Evolutionary conservation across 768 basidiomycete species (phyloP), one percentile per base, ranked within the genome.

Genomic region (Auricularia sp.): DNA sequence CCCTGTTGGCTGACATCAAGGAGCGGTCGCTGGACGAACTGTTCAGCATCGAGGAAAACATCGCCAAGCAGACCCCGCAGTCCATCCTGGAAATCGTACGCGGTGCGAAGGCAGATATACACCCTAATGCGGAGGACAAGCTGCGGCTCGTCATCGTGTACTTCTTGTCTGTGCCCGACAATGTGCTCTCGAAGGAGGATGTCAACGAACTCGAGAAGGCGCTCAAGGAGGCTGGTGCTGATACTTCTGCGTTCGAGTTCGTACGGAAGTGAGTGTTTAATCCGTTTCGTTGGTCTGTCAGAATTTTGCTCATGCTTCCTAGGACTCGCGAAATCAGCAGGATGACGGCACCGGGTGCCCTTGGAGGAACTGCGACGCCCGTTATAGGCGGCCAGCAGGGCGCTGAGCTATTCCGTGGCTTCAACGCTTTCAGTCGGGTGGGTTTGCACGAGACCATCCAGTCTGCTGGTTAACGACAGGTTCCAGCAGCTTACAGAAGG

Each of bases 1-100:
- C 95, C 18, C 77, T 99, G 10, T 79, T 99, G 35, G 94, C 96
- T 73, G 88, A 97, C 44, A 97, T 99, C 78, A 98, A 98, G 78
- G 87, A 87, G 65, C 85, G 97, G 42, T 93, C 92, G 3, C 81
- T 99, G 37, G 97, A 99, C 74, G 96, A 96, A 71, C 81, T 99
- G n/a, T 98, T 97, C 78, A 94, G 94, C 71, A 87, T 88, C 35
- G 97, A 99, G 78, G 97, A 99, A 75, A 85, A 87, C 3, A 90
- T 91, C 68, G 81, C 82, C 34, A 94, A 93, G 73, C 93, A 93
- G 85, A 90, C 86, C 18, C 86, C 92, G 37, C 78, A 85, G 54
- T 82, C 85, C 16, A 86, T 99, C 63, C 85, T 98, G 61, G 90
- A 96, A 71, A 86, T 83, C n/a, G 79, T 99, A n/a, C 88, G 92